A percentile compares a stretch with the other conserved stretches of the same genome.
phyloP scores from a whole-genome alignment of 768 basidiomycete species.

The Tulasnella sp. region DNA sequence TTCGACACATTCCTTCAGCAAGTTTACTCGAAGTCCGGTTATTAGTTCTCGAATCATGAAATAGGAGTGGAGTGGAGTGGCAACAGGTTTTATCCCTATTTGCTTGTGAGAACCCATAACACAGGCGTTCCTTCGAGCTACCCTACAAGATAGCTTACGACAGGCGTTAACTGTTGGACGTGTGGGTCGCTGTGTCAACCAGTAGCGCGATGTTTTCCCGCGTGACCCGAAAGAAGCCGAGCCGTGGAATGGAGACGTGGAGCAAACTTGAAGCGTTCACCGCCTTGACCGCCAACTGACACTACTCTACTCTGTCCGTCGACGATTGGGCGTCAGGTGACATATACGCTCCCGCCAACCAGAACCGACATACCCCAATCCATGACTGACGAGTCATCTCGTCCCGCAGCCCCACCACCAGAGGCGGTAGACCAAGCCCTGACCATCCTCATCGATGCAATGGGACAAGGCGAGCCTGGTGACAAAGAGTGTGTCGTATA shows the following conservation, averaged over 20 bases:
- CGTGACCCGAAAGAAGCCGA: conserved; percentile 4
- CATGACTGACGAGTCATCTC: background rate
- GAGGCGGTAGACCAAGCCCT: background rate
- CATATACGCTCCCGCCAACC: background rate
- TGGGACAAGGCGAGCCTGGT: background rate
- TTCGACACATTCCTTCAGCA: too few relatives aligned
- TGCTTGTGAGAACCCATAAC: too few relatives aligned
- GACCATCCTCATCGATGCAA: background rate
- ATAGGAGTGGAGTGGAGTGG: too few relatives aligned
- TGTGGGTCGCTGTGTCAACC: background rate
- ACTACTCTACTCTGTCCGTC: background rate
- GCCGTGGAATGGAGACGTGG: background rate
- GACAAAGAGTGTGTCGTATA: background rate
- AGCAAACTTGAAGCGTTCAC: too few relatives aligned
- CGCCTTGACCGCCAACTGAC: too few relatives aligned
- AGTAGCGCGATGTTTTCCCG: conserved; percentile 1
- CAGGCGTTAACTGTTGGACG: too few relatives aligned
- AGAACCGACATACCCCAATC: background rate
- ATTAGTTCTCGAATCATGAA: too few relatives aligned
- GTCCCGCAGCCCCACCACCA: background rate
- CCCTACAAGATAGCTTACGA: too few relatives aligned
- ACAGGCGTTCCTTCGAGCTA: too few relatives aligned
- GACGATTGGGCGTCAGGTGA: background rate
- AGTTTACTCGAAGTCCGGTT: too few relatives aligned
- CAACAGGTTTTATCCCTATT: too few relatives aligned